Evolutionary conservation across 2,329 filamentous ascomycete genomes (phyloP).

Genomic region (Phyllosticta ampelicida): DNA sequence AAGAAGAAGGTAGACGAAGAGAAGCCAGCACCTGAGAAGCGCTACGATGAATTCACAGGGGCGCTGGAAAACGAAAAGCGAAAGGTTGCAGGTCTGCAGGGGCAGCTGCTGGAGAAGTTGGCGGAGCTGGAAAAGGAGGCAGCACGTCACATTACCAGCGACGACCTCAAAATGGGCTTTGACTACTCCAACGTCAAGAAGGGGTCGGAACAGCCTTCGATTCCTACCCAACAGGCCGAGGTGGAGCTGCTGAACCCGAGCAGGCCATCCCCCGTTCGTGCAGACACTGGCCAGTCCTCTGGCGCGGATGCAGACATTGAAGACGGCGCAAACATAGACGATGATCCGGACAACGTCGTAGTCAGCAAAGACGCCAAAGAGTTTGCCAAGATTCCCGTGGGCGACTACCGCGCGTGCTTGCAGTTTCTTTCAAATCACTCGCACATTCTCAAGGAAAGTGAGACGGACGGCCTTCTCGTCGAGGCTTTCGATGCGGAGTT

Average conservation of each 20-base stretch:
- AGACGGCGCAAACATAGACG: constrained; percentile 41
- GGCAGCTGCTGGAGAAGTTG: constrained; percentile 62
- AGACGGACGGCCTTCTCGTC: constrained; percentile 83
- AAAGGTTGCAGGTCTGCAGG: constrained; percentile 70
- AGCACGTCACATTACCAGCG: constrained; percentile 83
- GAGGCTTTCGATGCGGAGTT: constrained; percentile 85
- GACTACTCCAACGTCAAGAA: constrained; percentile 64
- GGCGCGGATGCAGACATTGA: constrained; percentile 53
- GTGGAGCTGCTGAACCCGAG: constrained; percentile 69
- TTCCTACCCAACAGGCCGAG: constrained; percentile 26
- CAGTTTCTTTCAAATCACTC: constrained; percentile 72
- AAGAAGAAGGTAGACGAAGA: constrained; percentile 76
- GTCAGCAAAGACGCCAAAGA: constrained; percentile 66
- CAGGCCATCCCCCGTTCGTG: constrained; percentile 24
- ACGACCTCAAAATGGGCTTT: constrained; percentile 79
- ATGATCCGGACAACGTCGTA: constrained; percentile 63
- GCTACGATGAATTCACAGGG: constrained; percentile 64
- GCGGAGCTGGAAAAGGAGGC: constrained; percentile 77
- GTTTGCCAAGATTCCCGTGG: constrained; percentile 68
- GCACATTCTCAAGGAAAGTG: constrained; percentile 66
- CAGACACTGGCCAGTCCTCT: constrained; percentile 39
- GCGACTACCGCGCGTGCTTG: constrained; percentile 62
- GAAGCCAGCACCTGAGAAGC: constrained; percentile 44
- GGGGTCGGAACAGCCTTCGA: constrained; percentile 22
- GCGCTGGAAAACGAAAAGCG: constrained; percentile 66